Base-by-base conservation (phyloP, 192 early-diverging fungal species). In the Coemansia sp. region DNA sequence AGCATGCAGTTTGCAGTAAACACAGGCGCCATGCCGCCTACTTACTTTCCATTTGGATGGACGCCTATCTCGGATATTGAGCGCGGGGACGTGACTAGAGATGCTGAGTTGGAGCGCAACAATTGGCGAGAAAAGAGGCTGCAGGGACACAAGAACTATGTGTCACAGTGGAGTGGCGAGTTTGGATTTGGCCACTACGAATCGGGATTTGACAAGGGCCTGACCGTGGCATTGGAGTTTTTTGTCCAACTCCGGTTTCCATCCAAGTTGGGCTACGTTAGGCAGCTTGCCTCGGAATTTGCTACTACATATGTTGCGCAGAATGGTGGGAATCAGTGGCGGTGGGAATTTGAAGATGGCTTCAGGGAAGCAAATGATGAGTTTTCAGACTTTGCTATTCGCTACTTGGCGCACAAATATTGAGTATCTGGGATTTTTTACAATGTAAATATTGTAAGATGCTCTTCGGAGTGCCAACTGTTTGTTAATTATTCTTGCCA, bases 1-100 rank as follows among this genome's bases (percentile, higher is more conserved):
- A 60, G 58, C 32, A 48, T 60, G 44, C 58, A 60, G 48, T 60
- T 35, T 32, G 43, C 58, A 23, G 29, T 60, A 16, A 47, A 50
- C 29, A 21, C 19, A 2, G 32, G 33, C 11, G 58, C 45, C 31
- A 47, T 51, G 45, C 58, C 48, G 12, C 24, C 58, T 11, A 18
- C 12, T 5, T 60, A 60, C 10, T 60, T 60, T 27, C 27, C 45
- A 10, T 60, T 60, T 27, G 58, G 44, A n/a, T 60, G 21, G 23
- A 14, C n/a, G 12, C 21, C 31, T 8, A 9, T n/a, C 11, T 30
- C 35, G 7, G 35, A 22, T 44, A 8, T 31, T 4, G 2, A 12
- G 51, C 51, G 54, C 23, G 54, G 42, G 32, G 32, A 14, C 48
- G 35, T 50, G 16, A 24, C 21, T 4, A 18, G 23, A 3, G 14